phyloP scores from a whole-genome alignment of 2,329 filamentous ascomycete genomes.

The Penicillium fuscoglaucum region DNA sequence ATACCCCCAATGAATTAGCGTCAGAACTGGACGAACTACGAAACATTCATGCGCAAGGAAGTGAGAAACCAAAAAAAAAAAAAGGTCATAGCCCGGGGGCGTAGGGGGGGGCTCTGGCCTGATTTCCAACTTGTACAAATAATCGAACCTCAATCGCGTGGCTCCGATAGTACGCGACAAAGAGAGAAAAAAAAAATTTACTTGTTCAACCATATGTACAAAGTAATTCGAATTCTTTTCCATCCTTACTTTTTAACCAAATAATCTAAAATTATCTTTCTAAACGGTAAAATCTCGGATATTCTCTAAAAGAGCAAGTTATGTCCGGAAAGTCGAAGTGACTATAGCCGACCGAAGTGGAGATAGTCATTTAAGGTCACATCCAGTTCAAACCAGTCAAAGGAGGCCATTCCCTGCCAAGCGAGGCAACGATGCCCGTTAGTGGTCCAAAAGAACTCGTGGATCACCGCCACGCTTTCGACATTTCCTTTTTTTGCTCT shows the following conservation, averaged over 20 bases:
- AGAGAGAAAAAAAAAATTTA: background rate
- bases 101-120: conserved; percentile 2
- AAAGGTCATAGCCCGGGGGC: conserved; percentile 5
- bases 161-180: background rate
- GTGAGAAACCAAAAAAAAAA: background rate
- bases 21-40: background rate
- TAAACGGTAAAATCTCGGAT: background rate
- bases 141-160: conserved; percentile 5
- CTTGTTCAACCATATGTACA: background rate
- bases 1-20: conserved; percentile 12
- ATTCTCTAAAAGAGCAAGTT: background rate
- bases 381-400: conserved; percentile 3
- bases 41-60: conserved; percentile 1
- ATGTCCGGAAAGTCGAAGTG: background rate
- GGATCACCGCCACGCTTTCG: conserved; percentile 20
- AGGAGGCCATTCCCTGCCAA: conserved; percentile 2
- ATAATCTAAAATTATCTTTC: background rate
- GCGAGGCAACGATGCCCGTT: conserved; percentile 9
- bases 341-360: conserved; percentile 9
- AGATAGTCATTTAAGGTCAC: conserved; percentile 3
- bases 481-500: background rate
- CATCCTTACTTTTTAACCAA: background rate
- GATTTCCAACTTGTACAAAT: conserved; percentile 1
- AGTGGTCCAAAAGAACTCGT: conserved; percentile 12
- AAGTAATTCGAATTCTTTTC: background rate